These are phyloP conservation scores for Prototheca stagnorum DNA, from an alignment of 163 green algal genomes.

Conservation along the genomic window DNA sequence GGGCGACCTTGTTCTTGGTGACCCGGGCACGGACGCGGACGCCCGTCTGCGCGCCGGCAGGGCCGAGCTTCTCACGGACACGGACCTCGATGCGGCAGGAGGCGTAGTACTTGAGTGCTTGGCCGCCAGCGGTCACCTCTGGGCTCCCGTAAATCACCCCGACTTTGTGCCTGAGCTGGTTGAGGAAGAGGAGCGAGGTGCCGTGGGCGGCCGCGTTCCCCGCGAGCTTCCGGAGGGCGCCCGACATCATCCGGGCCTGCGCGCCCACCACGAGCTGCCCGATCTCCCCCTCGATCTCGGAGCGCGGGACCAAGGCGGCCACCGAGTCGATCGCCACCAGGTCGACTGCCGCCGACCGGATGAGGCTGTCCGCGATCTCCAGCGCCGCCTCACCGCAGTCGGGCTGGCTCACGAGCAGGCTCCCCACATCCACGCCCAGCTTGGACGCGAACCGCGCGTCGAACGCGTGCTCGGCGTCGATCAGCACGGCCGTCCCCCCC, in stretches of 20 bases:
- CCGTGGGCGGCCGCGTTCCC: slow-evolving; percentile 55
- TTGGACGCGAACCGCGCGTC: slow-evolving; percentile 66
- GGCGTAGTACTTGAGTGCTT: slow-evolving; percentile 90
- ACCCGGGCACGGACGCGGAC: slow-evolving; percentile 52
- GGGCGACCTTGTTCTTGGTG: slow-evolving; percentile 89
- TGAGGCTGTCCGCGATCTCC: slow-evolving; percentile 53
- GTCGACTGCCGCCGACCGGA: slow-evolving; percentile 37
- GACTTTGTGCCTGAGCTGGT: slow-evolving; percentile 86
- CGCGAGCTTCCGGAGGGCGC: slow-evolving; percentile 78
- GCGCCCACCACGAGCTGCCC: slow-evolving; percentile 51
- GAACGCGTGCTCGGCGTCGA: slow-evolving; percentile 94
- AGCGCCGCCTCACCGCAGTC: slow-evolving; percentile 76
- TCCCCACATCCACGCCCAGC: slow-evolving; percentile 60
- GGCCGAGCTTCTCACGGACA: slow-evolving; percentile 54
- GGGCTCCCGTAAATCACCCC: slow-evolving; percentile 86
- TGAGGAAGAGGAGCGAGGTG: slow-evolving; percentile 92
- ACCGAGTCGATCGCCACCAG: slow-evolving; percentile 90
- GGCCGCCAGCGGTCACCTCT: slow-evolving; percentile 79
- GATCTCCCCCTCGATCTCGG: slow-evolving; percentile 89
- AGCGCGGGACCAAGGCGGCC: slow-evolving; percentile 65
- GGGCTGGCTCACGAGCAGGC: slow-evolving; percentile 65
- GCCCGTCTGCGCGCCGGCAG: slow-evolving; percentile 24
- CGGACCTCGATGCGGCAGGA: slow-evolving; percentile 70
- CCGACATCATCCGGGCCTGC: slow-evolving; percentile 87
- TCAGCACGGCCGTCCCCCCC: slow-evolving; percentile 58